Evolutionary conservation across 116 monocot species (phyloP).

Genomic region (Cymodocea nodosa): DNA sequence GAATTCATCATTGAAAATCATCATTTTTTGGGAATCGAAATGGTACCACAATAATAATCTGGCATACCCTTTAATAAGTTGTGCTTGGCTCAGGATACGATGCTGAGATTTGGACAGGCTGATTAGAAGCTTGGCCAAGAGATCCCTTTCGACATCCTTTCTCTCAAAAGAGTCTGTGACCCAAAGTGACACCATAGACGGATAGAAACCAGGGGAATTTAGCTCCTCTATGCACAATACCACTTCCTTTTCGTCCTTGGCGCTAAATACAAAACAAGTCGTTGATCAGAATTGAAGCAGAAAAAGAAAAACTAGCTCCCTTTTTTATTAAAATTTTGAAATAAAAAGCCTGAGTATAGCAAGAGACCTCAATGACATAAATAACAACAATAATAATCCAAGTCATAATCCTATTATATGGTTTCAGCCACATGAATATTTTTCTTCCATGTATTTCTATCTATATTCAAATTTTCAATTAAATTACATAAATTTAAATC

Average conservation of each 20-base stretch:
- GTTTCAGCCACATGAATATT: too few species aligned
- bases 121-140: conserved; percentile 64
- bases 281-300: background rate
- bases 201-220: conserved; percentile 59
- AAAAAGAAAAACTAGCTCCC: too few species aligned
- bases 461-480: too few species aligned
- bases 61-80: conserved; percentile 64
- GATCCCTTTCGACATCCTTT: conserved; percentile 55
- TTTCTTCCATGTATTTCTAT: too few species aligned
- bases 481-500: too few species aligned
- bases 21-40: background rate
- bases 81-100: conserved; percentile 33
- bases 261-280: conserved; percentile 23
- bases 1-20: background rate
- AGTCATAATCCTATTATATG: too few species aligned
- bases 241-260: conserved; percentile 70
- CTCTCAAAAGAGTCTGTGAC: conserved; percentile 82
- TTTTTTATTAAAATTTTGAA: background rate
- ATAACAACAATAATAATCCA: too few species aligned
- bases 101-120: conserved; percentile 48
- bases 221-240: conserved; percentile 73
- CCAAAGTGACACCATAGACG: conserved; percentile 67
- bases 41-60: background rate
- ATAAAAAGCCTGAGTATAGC: too few species aligned
- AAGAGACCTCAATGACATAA: too few species aligned